Conservation (phyloP, 345 rosid genomes). For the Sonneratia alba region DNA sequence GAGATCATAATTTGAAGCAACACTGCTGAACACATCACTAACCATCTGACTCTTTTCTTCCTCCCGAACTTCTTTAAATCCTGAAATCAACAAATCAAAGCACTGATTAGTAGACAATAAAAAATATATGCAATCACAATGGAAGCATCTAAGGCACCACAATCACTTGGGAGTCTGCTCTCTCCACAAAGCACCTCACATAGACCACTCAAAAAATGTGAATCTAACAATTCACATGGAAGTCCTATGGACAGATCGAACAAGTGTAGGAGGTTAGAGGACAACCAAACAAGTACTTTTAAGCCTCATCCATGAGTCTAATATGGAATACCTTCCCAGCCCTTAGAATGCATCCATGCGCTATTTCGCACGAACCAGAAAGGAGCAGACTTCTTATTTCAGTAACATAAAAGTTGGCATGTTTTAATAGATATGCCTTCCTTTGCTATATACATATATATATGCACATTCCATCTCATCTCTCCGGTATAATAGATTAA, state of each 20-base stretch:
- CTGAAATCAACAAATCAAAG: conserved; percentile 17
- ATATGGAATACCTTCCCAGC: neutral
- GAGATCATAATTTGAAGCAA: conserved; percentile 86
- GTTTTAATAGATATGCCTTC: neutral
- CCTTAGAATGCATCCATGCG: no score
- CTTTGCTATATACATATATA: no score
- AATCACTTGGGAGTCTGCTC: neutral
- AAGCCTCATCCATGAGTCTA: no score
- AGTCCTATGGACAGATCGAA: no score
- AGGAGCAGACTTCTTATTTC: neutral
- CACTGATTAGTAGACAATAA: neutral
- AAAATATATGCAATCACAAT: neutral
- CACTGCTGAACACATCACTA: conserved; percentile 72
- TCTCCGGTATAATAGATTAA: neutral
- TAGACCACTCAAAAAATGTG: no score
- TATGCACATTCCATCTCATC: neutral
- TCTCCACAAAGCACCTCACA: neutral
- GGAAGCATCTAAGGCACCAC: neutral
- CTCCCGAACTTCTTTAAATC: conserved; percentile 77
- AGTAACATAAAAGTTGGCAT: neutral
- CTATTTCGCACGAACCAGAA: neutral
- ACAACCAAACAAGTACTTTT: no score
- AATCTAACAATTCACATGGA: no score
- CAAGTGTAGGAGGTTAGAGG: no score
- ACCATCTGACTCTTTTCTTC: conserved; percentile 85